Evolutionary conservation across 225 moss, liverwort and hornwort species (phyloP).

Genomic region (Climacium dendroides): DNA sequence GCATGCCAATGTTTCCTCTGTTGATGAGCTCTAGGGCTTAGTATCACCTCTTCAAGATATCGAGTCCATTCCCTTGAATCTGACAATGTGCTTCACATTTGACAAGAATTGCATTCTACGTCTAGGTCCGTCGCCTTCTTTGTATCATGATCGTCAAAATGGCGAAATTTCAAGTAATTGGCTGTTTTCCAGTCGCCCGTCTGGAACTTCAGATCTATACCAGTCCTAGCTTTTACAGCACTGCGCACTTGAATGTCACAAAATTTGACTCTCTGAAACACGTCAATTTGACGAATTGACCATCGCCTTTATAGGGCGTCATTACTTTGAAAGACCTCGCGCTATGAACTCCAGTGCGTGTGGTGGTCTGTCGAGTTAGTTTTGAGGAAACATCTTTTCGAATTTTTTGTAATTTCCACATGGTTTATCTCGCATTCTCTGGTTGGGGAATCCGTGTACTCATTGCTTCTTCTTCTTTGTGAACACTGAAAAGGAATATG

Average conservation of each 20-base stretch:
- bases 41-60: not conserved
- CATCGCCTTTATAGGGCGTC: not conserved
- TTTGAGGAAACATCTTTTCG: not conserved
- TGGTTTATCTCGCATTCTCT: not conserved
- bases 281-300: not conserved
- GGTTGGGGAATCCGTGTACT: not conserved
- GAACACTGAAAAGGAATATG: not conserved
- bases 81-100: not conserved
- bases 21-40: not conserved
- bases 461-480: not conserved
- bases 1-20: not conserved
- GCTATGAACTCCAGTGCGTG: not conserved
- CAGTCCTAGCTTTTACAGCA: not conserved
- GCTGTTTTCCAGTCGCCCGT: not conserved
- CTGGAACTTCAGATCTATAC: not conserved
- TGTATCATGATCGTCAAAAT: not conserved
- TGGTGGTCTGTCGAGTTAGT: not conserved
- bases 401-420: not conserved
- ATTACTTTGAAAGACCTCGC: not conserved
- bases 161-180: not conserved
- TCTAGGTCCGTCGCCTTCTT: not conserved
- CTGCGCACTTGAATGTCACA: not conserved
- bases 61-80: not conserved
- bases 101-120: not conserved
- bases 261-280: not conserved